Evolutionary conservation across 306 rosid genomes (phyloP), one percentile per base, ranked within the genome.

Genomic region (Medicago arabica): DNA sequence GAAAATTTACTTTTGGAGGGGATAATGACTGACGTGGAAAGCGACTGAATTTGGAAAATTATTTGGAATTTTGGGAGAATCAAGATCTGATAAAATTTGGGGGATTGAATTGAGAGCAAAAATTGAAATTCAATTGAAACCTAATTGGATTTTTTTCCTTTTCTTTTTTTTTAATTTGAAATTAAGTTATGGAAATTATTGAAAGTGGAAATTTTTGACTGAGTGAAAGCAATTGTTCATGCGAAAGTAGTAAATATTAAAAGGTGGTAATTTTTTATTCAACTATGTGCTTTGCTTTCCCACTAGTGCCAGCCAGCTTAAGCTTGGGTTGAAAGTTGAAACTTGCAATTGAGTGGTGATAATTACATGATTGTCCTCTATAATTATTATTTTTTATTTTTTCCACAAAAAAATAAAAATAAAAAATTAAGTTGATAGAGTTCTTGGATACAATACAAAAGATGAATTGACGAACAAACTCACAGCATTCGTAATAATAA

Each of bases 1-100:
- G 75, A 69, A 40, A 39, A 2, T 51, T 78, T n/a, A 34, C 39
- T 60, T 77, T 77, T 59, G 68, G 57, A 38, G 80, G 83, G 78
- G 79, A 81, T 77, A 49, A 54, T 10, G 79, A 70, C 76, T 78
- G 81, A 61, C 67, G 67, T 61, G 67, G 67, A 61, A 61, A 61
- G 67, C 21, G 21, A 61, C 67, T 61, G 21, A 31, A 34, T 31
- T 61, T n/a, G 67, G 67, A 8, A 34, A 34, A 15, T 2, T 7
- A 8, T 40, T 4, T 46, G 5, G 51, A 46, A 34, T 34, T 21
- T 10, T 21, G 36, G 63, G 23, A 10, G 36, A 31, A 23, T 28
- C 34, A 43, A 61, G 67, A 61, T 61, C 67, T 61, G 44, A 61
- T 31, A n/a, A 61, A 61, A 61, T 25, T 60, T 4, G 3, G 16